These are phyloP conservation scores for Dissophora ornata DNA, from an alignment of 192 early-diverging fungal species.

Conservation along the genomic window DNA sequence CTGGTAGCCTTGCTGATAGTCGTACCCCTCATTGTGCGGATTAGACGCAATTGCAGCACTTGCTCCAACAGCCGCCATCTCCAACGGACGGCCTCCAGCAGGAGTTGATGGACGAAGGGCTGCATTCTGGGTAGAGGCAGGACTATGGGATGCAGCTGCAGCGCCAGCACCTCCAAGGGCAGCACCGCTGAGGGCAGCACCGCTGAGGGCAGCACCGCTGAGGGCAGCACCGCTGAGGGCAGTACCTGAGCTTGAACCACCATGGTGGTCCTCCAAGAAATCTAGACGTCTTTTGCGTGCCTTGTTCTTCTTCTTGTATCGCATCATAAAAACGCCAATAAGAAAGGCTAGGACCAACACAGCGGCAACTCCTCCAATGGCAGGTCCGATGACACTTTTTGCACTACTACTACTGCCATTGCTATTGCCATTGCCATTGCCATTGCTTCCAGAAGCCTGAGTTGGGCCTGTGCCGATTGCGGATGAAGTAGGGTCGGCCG, in stretches of 20 bases:
- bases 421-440: background rate
- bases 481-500: too few species aligned
- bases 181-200: background rate
- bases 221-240: background rate
- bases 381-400: slow-evolving; percentile 13
- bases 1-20: slow-evolving; percentile 26
- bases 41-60: background rate
- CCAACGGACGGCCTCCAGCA: slow-evolving; percentile 13
- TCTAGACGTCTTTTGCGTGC: slow-evolving; percentile 40
- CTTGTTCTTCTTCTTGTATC: slow-evolving; percentile 27
- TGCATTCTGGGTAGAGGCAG: background rate
- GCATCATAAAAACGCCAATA: slow-evolving; percentile 38
- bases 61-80: slow-evolving; percentile 19
- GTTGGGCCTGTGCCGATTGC: too few species aligned
- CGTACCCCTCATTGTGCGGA: slow-evolving; percentile 3
- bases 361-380: slow-evolving; percentile 25
- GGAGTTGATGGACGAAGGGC: slow-evolving; percentile 1
- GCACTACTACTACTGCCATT: background rate
- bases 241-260: background rate
- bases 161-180: background rate
- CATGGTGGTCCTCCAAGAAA: slow-evolving; percentile 10
- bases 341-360: slow-evolving; percentile 36
- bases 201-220: too few species aligned
- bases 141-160: background rate
- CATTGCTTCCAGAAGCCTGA: background rate